Evolutionary conservation across 2,329 filamentous ascomycete genomes (phyloP).

Genomic region (Coniochaeta sp.): DNA sequence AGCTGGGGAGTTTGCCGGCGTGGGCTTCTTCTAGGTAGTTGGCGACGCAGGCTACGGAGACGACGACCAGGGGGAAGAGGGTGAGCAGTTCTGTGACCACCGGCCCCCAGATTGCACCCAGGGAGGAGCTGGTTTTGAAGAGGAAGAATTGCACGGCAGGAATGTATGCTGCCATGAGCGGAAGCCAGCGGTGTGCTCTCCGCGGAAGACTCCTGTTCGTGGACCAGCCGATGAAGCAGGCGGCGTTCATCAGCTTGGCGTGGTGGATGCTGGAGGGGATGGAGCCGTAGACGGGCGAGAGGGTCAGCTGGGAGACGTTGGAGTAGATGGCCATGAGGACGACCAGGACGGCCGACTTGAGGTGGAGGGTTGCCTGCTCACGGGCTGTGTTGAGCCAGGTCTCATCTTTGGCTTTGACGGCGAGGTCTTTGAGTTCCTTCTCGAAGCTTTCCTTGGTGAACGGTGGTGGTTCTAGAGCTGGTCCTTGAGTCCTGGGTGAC

Average conservation of each 20-base stretch:
- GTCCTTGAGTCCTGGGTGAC: not conserved
- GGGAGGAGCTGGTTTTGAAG: constrained; percentile 54
- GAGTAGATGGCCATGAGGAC: constrained; percentile 56
- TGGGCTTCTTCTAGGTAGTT: constrained; percentile 55
- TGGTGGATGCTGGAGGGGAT: constrained; percentile 73
- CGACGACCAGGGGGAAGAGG: constrained; percentile 58
- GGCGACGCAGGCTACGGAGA: constrained; percentile 57
- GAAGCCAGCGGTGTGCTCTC: constrained; percentile 51
- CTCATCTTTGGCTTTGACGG: constrained; percentile 31
- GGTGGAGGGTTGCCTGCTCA: constrained; percentile 32
- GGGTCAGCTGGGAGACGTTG: constrained; percentile 63
- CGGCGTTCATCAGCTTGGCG: constrained; percentile 54
- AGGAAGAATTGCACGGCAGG: constrained; percentile 66
- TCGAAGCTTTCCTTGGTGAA: constrained; percentile 46
- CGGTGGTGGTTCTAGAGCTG: not conserved
- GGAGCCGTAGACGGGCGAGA: constrained; percentile 84
- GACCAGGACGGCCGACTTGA: constrained; percentile 36
- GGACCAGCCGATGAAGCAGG: constrained; percentile 65
- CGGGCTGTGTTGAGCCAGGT: constrained; percentile 22
- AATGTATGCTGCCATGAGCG: constrained; percentile 67
- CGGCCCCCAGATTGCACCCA: constrained; percentile 68
- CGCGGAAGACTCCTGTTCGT: constrained; percentile 47
- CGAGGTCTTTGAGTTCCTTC: constrained; percentile 43
- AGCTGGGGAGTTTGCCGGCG: constrained; percentile 46
- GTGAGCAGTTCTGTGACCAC: constrained; percentile 67